phyloP scores from a whole-genome alignment of 805 yeast species.

The Grigorovia yakushimaensis region DNA sequence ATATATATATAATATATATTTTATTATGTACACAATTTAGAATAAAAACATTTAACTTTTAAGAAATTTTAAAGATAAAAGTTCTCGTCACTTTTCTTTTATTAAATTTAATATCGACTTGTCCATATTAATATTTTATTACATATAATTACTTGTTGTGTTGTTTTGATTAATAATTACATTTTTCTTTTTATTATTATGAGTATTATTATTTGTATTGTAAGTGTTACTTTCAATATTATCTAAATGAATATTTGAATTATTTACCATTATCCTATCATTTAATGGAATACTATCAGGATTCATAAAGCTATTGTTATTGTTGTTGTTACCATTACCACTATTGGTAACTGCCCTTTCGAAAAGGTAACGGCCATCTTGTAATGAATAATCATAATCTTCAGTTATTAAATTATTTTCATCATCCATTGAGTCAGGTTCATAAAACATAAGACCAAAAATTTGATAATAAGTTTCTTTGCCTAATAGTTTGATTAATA shows the following conservation, averaged over 20 bases:
- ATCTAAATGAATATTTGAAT: neutral
- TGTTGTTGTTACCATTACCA: neutral
- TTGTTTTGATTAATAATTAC: neutral
- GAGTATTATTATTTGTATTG: neutral
- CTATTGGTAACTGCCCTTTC: constrained; percentile 16
- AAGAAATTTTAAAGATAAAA: too few relatives aligned
- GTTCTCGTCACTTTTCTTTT: too few relatives aligned
- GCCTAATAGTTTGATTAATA: constrained; percentile 22
- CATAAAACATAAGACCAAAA: constrained; percentile 24
- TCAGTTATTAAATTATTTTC: constrained; percentile 33
- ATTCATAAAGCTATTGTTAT: neutral
- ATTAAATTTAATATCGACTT: too few relatives aligned
- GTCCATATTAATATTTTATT: neutral
- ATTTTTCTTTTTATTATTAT: neutral
- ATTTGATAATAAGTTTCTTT: constrained; percentile 28
- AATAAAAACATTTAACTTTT: too few relatives aligned
- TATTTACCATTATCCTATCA: neutral
- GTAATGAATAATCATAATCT: constrained; percentile 27
- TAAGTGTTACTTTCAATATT: neutral
- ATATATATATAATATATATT: too few relatives aligned
- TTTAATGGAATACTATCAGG: neutral
- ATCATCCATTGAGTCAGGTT: neutral
- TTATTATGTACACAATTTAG: too few relatives aligned
- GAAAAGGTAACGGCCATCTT: constrained; percentile 26
- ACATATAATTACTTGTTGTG: neutral